phyloP scores from a whole-genome alignment of 169 alveolate genomes.

The Plasmodium cynomolgi region DNA sequence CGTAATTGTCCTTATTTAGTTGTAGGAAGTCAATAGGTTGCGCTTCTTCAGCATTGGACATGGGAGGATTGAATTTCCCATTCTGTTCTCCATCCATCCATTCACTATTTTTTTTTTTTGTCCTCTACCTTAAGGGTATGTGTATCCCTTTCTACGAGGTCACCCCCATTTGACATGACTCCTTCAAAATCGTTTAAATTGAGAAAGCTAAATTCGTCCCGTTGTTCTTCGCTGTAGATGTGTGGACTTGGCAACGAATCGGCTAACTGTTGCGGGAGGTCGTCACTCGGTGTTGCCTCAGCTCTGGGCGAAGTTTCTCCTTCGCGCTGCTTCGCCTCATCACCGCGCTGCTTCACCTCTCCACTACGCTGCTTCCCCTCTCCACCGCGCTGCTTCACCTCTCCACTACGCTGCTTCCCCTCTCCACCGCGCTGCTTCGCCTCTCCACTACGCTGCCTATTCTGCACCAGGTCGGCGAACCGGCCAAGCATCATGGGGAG shows the following conservation, averaged over 20 bases:
- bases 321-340: background rate
- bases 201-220: background rate
- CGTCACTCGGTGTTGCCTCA: background rate
- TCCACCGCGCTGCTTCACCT: background rate
- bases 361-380: background rate
- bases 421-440: background rate
- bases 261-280: background rate
- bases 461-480: slow-evolving; percentile 21
- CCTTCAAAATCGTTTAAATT: background rate
- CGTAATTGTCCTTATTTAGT: slow-evolving; percentile 16
- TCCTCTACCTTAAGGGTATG: background rate
- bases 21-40: background rate
- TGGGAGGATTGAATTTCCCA: background rate
- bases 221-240: background rate
- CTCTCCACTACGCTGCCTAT: background rate
- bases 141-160: background rate
- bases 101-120: background rate
- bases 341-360: background rate
- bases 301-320: too few relatives aligned
- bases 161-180: background rate
- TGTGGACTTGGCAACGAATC: background rate
- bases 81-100: background rate
- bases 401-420: background rate
- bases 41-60: background rate
- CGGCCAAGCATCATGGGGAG: background rate